Conservation (phyloP, 1,139 yeast species). For the Candida tropicalis region DNA sequence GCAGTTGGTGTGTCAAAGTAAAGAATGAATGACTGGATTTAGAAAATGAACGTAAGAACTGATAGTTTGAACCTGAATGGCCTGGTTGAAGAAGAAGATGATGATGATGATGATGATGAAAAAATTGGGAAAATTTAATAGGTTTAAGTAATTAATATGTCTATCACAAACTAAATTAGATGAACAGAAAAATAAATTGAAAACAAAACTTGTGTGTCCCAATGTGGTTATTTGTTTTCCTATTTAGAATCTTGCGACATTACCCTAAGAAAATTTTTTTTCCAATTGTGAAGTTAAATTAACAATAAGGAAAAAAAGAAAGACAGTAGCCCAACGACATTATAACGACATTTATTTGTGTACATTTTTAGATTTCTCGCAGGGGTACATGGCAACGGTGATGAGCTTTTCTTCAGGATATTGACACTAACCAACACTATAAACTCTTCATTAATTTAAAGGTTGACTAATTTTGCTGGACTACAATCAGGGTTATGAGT, state of each 20-base stretch:
- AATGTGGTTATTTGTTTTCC: slow-evolving; percentile 1
- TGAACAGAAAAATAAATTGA: not conserved
- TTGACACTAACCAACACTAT: too few relatives aligned
- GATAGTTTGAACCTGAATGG: too few relatives aligned
- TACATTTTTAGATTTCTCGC: not conserved
- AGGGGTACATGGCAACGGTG: slow-evolving; percentile 2
- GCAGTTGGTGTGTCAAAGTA: not conserved
- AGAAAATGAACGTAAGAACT: too few relatives aligned
- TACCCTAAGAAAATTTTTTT: not conserved
- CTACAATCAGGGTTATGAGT: too few relatives aligned
- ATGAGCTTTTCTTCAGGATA: not conserved
- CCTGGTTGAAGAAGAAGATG: too few relatives aligned
- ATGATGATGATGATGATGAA: too few relatives aligned
- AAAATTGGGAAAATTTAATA: too few relatives aligned
- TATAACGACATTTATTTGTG: not conserved
- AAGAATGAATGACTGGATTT: not conserved
- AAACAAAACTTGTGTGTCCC: not conserved
- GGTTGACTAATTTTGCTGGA: too few relatives aligned
- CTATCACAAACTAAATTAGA: not conserved
- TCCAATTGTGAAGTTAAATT: not conserved
- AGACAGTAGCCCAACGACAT: too few relatives aligned
- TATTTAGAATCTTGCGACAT: slow-evolving; percentile 1
- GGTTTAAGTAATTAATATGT: too few relatives aligned
- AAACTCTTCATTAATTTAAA: too few relatives aligned
- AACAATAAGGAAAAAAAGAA: not conserved